Evolutionary conservation across 2,329 filamentous ascomycete species (phyloP).

Genomic region (Xylogone sp.): DNA sequence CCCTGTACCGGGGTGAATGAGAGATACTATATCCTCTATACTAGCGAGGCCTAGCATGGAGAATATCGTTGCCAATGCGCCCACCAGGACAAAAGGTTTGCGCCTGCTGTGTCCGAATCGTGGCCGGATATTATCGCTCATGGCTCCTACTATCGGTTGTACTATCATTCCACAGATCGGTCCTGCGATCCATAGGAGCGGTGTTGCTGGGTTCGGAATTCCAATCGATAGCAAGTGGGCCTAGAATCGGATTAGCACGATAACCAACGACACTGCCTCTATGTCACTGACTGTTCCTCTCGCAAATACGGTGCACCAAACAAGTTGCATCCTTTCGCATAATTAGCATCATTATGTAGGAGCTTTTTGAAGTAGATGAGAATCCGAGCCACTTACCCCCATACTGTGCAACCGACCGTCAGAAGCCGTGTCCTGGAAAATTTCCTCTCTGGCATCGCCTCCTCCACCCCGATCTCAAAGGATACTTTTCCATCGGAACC

Average conservation of each 20-base stretch:
- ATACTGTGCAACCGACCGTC: not conserved
- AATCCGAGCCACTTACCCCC: not conserved
- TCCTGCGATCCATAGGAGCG: constrained; percentile 52
- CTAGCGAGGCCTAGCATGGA: constrained; percentile 47
- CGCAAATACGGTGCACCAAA: not conserved
- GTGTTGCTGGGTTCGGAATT: constrained; percentile 46
- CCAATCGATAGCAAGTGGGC: constrained; percentile 41
- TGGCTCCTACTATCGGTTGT: constrained; percentile 50
- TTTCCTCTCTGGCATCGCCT: not conserved
- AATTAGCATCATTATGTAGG: not conserved
- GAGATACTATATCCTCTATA: constrained; percentile 37
- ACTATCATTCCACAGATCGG: constrained; percentile 49
- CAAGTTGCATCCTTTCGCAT: not conserved
- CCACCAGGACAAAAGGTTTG: constrained; percentile 47
- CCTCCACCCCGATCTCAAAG: not conserved
- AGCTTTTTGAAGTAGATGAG: not conserved
- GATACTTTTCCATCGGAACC: not conserved
- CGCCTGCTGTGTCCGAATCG: constrained; percentile 44
- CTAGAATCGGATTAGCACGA: not conserved
- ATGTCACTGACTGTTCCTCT: not conserved
- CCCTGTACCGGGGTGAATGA: constrained; percentile 1
- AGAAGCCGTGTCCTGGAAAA: not conserved
- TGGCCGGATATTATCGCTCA: constrained; percentile 36
- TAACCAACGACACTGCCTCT: not conserved
- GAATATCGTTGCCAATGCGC: constrained; percentile 42